A percentile compares a stretch with the other conserved stretches of the same genome.
Evolutionary conservation across 305 asterid species (phyloP).

Genomic region (Fraxinus sp.): DNA sequence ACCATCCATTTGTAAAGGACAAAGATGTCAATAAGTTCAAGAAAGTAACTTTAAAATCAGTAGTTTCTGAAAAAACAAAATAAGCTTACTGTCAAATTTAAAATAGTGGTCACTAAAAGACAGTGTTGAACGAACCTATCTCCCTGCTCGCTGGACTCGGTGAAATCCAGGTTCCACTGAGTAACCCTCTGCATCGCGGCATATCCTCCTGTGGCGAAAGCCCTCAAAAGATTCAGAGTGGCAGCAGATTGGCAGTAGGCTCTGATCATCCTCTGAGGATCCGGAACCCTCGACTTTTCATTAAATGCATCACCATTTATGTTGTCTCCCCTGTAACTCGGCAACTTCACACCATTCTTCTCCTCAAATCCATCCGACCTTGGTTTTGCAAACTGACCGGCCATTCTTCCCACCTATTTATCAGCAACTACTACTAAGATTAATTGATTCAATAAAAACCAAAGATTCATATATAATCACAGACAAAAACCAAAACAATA

Average conservation of each 20-base stretch:
- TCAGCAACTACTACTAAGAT: not conserved
- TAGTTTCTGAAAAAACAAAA: not conserved
- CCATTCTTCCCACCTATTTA: constrained; percentile 85
- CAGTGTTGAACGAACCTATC: constrained; percentile 46
- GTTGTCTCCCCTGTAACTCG: constrained; percentile 85
- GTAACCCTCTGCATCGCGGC: constrained; percentile 86
- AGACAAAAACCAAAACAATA: not conserved
- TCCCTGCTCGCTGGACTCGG: constrained; percentile 83
- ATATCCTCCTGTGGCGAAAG: constrained; percentile 83
- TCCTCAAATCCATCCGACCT: constrained; percentile 75
- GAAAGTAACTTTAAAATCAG: not conserved
- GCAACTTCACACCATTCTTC: constrained; percentile 71
- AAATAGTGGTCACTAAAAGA: not conserved
- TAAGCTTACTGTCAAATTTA: not conserved
- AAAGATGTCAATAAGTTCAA: not conserved
- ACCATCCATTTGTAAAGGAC: not conserved
- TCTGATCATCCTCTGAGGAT: constrained; percentile 82
- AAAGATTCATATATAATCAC: not conserved
- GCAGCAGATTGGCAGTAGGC: constrained; percentile 88
- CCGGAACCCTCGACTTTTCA: constrained; percentile 65
- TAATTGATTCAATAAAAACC: not conserved
- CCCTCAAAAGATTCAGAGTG: constrained; percentile 79
- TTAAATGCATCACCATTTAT: constrained; percentile 77
- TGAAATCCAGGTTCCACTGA: constrained; percentile 83
- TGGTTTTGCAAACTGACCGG: constrained; percentile 93